These are phyloP conservation scores for Trichosporon sp. DNA, from an alignment of 1,284 basidiomycete species.

Conservation along the genomic window DNA sequence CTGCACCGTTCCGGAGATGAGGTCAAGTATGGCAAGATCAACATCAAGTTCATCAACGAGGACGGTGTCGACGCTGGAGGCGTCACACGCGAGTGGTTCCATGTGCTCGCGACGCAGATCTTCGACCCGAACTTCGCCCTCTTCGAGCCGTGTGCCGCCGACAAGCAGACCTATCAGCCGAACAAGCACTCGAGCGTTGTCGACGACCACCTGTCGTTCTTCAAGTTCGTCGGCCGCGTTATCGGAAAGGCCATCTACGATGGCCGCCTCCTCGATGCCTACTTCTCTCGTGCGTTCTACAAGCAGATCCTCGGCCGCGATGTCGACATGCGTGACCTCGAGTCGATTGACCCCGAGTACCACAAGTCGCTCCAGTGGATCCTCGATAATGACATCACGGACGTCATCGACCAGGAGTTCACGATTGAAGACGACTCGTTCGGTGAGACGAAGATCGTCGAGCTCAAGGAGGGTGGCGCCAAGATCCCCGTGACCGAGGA, in stretches of 20 bases:
- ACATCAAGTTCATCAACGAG: slow-evolving; percentile 93
- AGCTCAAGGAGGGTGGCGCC: slow-evolving; percentile 78
- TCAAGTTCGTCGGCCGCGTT: slow-evolving; percentile 97
- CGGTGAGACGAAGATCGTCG: slow-evolving; percentile 78
- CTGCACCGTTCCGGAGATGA: slow-evolving; percentile 89
- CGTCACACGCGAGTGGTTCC: slow-evolving; percentile 98
- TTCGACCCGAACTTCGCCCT: slow-evolving; percentile 96
- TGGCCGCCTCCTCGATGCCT: slow-evolving; percentile 91
- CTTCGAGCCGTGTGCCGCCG: slow-evolving; percentile 95
- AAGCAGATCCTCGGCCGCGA: slow-evolving; percentile 85
- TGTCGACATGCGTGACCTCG: slow-evolving; percentile 88
- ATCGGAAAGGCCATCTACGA: slow-evolving; percentile 91
- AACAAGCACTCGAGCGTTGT: slow-evolving; percentile 80
- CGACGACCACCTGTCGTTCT: slow-evolving; percentile 91
- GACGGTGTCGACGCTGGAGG: slow-evolving; percentile 98
- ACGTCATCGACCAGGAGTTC: slow-evolving; percentile 51
- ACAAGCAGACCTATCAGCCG: slow-evolving; percentile 90
- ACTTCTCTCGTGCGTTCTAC: slow-evolving; percentile 94
- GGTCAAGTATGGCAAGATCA: slow-evolving; percentile 97
- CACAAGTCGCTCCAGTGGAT: slow-evolving; percentile 52
- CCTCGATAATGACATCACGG: slow-evolving; percentile 50
- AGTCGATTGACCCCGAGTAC: slow-evolving; percentile 91
- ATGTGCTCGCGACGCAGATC: slow-evolving; percentile 95
- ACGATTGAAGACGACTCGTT: slow-evolving; percentile 61
- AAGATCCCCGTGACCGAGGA: slow-evolving; percentile 82